Evolutionary conservation across 305 asterid species (phyloP).

Genomic region (Fraxinus albicans): DNA sequence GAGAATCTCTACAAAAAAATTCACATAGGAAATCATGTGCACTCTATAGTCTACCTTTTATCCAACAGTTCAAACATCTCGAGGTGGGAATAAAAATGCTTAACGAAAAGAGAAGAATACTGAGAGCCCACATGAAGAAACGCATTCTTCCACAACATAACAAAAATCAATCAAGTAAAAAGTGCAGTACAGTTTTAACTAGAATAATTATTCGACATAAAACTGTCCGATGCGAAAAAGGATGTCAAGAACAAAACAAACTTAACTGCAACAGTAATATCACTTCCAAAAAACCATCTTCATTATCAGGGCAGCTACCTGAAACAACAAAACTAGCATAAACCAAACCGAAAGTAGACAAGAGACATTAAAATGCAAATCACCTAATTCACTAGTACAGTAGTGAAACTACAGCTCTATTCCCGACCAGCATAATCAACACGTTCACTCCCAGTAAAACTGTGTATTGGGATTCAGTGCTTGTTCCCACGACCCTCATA

Average conservation of each 20-base stretch:
- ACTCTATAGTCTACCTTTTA: not conserved
- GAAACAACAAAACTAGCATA: slow-evolving; percentile 41
- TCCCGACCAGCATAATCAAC: slow-evolving; percentile 34
- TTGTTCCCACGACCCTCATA: slow-evolving; percentile 57
- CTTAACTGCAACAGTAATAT: slow-evolving; percentile 51
- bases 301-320: slow-evolving; percentile 53
- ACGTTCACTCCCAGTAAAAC: slow-evolving; percentile 30
- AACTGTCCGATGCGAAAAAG: slow-evolving; percentile 34
- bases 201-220: slow-evolving; percentile 32
- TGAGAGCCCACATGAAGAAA: not conserved
- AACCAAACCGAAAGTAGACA: slow-evolving; percentile 34
- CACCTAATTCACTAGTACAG: slow-evolving; percentile 33
- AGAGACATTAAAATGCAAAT: slow-evolving; percentile 33
- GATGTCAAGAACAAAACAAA: slow-evolving; percentile 43
- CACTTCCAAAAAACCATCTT: slow-evolving; percentile 39
- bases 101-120: not conserved
- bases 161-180: slow-evolving; percentile 23
- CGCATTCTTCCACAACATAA: slow-evolving; percentile 2
- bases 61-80: slow-evolving; percentile 14
- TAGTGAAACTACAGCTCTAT: slow-evolving; percentile 26
- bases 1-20: not conserved
- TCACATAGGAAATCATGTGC: not conserved
- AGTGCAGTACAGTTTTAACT: slow-evolving; percentile 28
- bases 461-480: slow-evolving; percentile 38
- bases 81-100: slow-evolving; percentile 2